Evolutionary conservation across 345 rosid genomes (phyloP), one percentile per base, ranked within the genome.

Genomic region (Lepidium sativum): DNA sequence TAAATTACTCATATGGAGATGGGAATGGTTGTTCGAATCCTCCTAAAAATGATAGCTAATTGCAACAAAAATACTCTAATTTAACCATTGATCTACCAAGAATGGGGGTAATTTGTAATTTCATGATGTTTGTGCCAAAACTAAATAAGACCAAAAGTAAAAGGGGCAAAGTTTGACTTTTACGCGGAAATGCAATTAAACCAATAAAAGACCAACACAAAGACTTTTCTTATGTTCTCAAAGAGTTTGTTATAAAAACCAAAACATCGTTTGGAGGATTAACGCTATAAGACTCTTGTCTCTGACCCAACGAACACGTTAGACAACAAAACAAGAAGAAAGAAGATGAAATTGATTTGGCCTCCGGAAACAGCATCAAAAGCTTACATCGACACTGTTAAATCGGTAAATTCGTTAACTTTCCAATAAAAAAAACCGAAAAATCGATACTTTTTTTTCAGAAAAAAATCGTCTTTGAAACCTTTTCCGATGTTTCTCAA

Each of bases 301-400:
- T 21, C 42, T 45, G 17, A 45, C 23, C 32, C 56, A 40, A 52
- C 47, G 42, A 47, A 56, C 7, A 55, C 29, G 37, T n/a, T 53
- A 13, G 3, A 12, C 20, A 10, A 42, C 9, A 2, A 39, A 16
- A n/a, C 32, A 54, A 35, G 14, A 17, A 27, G n/a, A 63, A n/a
- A 45, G 18, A 67, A 76, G 43, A 92, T 92, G 98, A 92, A 87
- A 90, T 82, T 84, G 0, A 83, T 86, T 60, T 92, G 98, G 98
- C 86, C 96, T 1, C 94, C 97, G 2, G 98, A 92, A 65, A 78
- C 77, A 17, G 98, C 97, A 41, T 80, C 84, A 4, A 84, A 81
- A 68, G 98, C 97, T 42, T 92, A 86, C 72, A 83, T 92, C 60
- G 96, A 82, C 52, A 89, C 98, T 2, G 89, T 89, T 58, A 82